These are phyloP conservation scores for Fomitopsis pinicola DNA, from an alignment of 1,284 basidiomycete species.

Conservation along the genomic window DNA sequence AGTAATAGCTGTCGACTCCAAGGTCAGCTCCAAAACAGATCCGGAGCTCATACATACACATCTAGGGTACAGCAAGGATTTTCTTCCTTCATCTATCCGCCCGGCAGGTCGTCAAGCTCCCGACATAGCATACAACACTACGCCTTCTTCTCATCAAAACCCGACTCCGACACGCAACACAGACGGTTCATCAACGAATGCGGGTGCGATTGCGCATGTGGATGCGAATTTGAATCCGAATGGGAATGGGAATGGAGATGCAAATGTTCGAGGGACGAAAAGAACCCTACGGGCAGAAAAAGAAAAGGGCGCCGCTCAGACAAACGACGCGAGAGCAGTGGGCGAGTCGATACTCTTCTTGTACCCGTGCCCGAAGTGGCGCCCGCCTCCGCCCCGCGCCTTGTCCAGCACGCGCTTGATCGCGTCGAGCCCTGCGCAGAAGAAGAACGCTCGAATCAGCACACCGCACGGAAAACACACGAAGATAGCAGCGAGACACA, in stretches of 20 bases:
- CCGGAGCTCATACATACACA: too few relatives aligned
- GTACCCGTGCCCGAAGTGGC: slow-evolving; percentile 61
- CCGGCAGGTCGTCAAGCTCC: background rate
- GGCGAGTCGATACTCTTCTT: slow-evolving; percentile 50
- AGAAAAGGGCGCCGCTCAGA: background rate
- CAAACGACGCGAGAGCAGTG: slow-evolving; percentile 2
- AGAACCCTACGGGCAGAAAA: background rate
- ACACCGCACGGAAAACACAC: background rate
- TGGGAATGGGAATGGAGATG: too few relatives aligned
- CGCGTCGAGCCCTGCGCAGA: slow-evolving; percentile 67
- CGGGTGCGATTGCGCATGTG: too few relatives aligned
- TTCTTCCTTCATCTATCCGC: background rate
- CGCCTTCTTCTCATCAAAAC: background rate
- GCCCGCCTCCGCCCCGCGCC: slow-evolving; percentile 53
- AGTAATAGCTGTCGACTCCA: too few relatives aligned
- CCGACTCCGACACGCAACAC: background rate
- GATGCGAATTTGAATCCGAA: too few relatives aligned
- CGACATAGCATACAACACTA: background rate
- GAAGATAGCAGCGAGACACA: background rate
- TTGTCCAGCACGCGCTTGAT: slow-evolving; percentile 77
- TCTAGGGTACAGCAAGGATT: too few relatives aligned
- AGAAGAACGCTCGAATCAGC: background rate
- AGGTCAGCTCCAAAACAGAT: too few relatives aligned
- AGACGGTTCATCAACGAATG: background rate
- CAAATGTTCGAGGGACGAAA: background rate